Evolutionary conservation across 2,329 filamentous ascomycete species (phyloP).

Genomic region (Colletotrichum sp.): DNA sequence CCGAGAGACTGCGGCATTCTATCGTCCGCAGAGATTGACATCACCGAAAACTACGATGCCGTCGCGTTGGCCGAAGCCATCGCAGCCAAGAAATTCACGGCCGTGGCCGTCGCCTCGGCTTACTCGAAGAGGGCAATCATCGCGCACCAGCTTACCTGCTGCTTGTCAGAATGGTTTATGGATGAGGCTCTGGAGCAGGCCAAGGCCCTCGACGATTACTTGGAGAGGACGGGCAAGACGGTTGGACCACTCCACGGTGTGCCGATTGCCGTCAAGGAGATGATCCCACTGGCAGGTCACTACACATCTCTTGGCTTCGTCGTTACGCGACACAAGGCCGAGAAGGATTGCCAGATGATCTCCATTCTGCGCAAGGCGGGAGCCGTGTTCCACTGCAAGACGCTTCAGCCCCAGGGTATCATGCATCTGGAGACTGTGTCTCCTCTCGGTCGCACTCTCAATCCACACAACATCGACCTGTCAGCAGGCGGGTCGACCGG

Average conservation of each 20-base stretch:
- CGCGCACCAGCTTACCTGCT: constrained; percentile 35
- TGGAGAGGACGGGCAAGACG: constrained; percentile 41
- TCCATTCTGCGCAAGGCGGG: constrained; percentile 61
- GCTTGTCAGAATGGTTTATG: constrained; percentile 53
- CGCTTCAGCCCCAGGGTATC: constrained; percentile 68
- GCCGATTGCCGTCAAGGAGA: constrained; percentile 59
- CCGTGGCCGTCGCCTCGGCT: constrained; percentile 41
- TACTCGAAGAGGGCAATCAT: constrained; percentile 33
- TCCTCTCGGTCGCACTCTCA: constrained; percentile 65
- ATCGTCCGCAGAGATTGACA: constrained; percentile 46
- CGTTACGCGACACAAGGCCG: constrained; percentile 51
- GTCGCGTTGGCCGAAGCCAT: constrained; percentile 44
- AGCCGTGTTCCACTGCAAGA: constrained; percentile 71
- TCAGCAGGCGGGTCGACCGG: constrained; percentile 70
- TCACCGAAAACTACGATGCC: constrained; percentile 53
- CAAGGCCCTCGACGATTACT: constrained; percentile 44
- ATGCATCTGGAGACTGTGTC: constrained; percentile 64
- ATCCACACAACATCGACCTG: constrained; percentile 64
- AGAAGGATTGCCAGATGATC: constrained; percentile 61
- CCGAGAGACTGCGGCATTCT: constrained; percentile 48
- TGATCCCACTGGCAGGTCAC: constrained; percentile 58
- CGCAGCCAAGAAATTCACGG: constrained; percentile 35
- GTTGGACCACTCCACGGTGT: constrained; percentile 64
- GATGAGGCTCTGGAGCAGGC: constrained; percentile 34
- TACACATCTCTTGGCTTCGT: constrained; percentile 59